phyloP scores from a whole-genome alignment of 2,329 filamentous ascomycete species.

The Alternaria dauci region DNA sequence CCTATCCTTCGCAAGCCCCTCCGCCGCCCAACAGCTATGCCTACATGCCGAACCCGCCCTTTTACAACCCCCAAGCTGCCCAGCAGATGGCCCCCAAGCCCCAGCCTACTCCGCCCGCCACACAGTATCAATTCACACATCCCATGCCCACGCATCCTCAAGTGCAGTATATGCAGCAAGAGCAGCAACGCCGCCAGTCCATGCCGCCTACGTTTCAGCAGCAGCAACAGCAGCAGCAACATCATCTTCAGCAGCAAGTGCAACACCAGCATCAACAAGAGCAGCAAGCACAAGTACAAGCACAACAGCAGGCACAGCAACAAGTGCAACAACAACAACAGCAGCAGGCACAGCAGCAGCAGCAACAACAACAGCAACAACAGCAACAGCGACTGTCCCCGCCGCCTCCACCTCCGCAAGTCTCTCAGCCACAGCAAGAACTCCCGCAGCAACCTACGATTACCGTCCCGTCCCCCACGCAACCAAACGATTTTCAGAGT shows the following conservation, averaged over 20 bases:
- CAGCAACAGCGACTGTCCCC: slow-evolving; percentile 65
- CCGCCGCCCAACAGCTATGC: slow-evolving; percentile 74
- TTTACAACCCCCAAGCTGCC: slow-evolving; percentile 75
- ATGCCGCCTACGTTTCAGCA: slow-evolving; percentile 73
- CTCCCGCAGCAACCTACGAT: slow-evolving; percentile 57
- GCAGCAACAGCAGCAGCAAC: slow-evolving; percentile 69
- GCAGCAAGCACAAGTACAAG: slow-evolving; percentile 60
- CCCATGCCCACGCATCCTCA: slow-evolving; percentile 58
- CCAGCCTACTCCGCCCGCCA: slow-evolving; percentile 50
- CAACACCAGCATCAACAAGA: slow-evolving; percentile 45
- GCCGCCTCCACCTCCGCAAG: slow-evolving; percentile 77
- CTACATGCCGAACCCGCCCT: slow-evolving; percentile 85
- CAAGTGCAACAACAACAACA: slow-evolving; percentile 63
- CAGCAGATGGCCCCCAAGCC: slow-evolving; percentile 57
- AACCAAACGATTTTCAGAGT: slow-evolving; percentile 62
- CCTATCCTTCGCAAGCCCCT: slow-evolving; percentile 68
- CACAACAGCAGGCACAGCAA: slow-evolving; percentile 33
- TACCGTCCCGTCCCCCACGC: slow-evolving; percentile 59
- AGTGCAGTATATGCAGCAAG: slow-evolving; percentile 75
- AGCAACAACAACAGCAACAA: slow-evolving; percentile 54
- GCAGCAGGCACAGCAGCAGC: slow-evolving; percentile 74
- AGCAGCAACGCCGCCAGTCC: slow-evolving; percentile 76
- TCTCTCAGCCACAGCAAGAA: slow-evolving; percentile 71
- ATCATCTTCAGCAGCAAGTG: slow-evolving; percentile 61
- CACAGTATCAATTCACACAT: slow-evolving; percentile 57